Conservation (phyloP, 495 filamentous ascomycete species). For the Xylaria curta region DNA sequence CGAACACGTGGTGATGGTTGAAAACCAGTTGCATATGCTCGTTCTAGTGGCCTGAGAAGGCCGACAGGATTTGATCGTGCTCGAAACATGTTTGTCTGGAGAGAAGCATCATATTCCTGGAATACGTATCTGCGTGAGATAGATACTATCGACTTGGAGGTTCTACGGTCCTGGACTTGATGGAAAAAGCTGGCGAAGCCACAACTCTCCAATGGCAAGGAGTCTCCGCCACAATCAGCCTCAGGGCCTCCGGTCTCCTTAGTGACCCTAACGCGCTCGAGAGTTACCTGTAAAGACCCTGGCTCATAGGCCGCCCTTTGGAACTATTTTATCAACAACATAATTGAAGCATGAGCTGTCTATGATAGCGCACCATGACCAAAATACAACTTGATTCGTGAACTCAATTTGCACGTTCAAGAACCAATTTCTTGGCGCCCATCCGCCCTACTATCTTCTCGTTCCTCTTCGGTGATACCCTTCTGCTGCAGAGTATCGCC, state of each 20-base stretch:
- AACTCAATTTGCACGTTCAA: not conserved
- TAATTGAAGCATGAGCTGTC: no score
- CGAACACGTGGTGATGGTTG: slow-evolving; percentile 24
- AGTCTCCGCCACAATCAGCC: not conserved
- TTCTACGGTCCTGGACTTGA: not conserved
- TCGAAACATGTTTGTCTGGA: slow-evolving; percentile 8
- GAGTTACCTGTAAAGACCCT: no score
- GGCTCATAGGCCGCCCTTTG: no score
- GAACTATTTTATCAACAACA: not conserved
- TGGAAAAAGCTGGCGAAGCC: not conserved
- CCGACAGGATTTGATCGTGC: not conserved
- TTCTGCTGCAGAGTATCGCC: not conserved
- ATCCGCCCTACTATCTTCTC: not conserved
- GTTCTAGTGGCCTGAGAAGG: not conserved
- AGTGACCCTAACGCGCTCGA: no score
- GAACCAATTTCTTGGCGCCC: not conserved
- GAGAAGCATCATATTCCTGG: not conserved
- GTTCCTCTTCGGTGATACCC: not conserved
- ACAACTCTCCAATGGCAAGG: not conserved
- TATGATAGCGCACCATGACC: not conserved
- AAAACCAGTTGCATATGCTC: not conserved
- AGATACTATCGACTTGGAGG: not conserved
- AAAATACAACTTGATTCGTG: not conserved
- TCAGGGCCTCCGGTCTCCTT: not conserved
- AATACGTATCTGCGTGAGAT: not conserved